These are phyloP conservation scores for Pyrenula aspistea DNA, from an alignment of 495 filamentous ascomycete species.

Conservation along the genomic window DNA sequence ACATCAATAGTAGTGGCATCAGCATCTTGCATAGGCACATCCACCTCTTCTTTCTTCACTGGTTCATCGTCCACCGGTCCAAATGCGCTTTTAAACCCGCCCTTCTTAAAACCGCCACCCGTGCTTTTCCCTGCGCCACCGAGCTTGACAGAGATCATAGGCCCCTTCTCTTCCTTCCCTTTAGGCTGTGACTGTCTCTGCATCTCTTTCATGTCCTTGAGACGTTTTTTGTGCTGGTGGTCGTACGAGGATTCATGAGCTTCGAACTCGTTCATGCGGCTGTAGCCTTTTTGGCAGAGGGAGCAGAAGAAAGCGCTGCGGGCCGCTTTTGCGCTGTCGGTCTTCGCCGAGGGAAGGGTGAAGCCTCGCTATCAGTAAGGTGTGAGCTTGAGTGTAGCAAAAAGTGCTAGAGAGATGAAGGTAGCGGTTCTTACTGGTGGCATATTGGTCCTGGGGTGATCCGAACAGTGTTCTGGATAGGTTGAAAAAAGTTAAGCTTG, in stretches of 20 bases:
- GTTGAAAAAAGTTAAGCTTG: background rate
- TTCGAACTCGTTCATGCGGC: slow-evolving; percentile 48
- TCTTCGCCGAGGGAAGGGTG: slow-evolving; percentile 49
- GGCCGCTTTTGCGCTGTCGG: slow-evolving; percentile 76
- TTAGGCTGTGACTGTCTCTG: slow-evolving; percentile 23
- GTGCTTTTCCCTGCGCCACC: slow-evolving; percentile 1
- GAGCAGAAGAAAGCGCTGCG: slow-evolving; percentile 77
- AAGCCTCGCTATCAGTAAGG: slow-evolving; percentile 25
- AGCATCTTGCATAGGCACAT: slow-evolving; percentile 26
- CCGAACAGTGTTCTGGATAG: background rate
- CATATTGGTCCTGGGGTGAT: no score
- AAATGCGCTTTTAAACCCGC: slow-evolving; percentile 52
- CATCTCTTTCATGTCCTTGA: slow-evolving; percentile 56
- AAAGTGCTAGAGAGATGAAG: background rate
- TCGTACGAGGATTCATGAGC: slow-evolving; percentile 51
- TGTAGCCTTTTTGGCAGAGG: slow-evolving; percentile 49
- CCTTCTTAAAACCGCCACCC: slow-evolving; percentile 42
- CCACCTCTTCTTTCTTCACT: slow-evolving; percentile 8
- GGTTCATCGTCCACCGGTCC: slow-evolving; percentile 32
- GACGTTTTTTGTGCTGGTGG: slow-evolving; percentile 50
- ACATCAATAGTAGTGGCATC: slow-evolving; percentile 15
- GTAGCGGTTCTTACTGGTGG: background rate
- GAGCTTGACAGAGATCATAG: background rate
- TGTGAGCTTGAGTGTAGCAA: no score
- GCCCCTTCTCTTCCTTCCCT: slow-evolving; percentile 1